phyloP scores from a whole-genome alignment of 2,329 filamentous ascomycete genomes.

The Claviceps arundinis region DNA sequence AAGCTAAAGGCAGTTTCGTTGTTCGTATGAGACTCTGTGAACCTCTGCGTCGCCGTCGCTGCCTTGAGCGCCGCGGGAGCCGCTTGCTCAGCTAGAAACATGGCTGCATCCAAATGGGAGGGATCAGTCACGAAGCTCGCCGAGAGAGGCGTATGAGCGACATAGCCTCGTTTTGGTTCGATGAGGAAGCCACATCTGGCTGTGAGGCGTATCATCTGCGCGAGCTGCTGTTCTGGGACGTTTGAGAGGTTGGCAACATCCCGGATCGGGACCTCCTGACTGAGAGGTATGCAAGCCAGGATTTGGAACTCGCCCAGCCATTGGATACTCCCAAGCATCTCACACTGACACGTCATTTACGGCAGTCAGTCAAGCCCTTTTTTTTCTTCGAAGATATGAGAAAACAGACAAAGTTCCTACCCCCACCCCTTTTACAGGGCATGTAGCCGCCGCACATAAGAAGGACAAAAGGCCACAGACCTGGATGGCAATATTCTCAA shows the following conservation, averaged over 20 bases:
- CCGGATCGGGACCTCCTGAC: slow-evolving; percentile 19
- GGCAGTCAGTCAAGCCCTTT: neutral
- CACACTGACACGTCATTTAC: neutral
- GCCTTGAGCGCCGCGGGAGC: slow-evolving; percentile 2
- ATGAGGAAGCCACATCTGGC: slow-evolving; percentile 4
- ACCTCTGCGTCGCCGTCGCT: neutral
- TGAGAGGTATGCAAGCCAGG: slow-evolving; percentile 29
- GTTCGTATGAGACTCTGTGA: neutral
- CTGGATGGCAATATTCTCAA: slow-evolving; percentile 2
- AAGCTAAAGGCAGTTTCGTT: slow-evolving; percentile 2
- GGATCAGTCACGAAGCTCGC: slow-evolving; percentile 1
- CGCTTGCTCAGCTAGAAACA: slow-evolving; percentile 2
- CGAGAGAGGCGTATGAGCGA: slow-evolving; percentile 6
- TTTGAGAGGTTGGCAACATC: slow-evolving; percentile 28
- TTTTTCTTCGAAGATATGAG: neutral
- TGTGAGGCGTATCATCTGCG: slow-evolving; percentile 17
- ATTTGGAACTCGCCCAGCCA: slow-evolving; percentile 29
- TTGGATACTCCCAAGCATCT: neutral
- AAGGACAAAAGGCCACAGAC: neutral
- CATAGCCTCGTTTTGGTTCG: neutral
- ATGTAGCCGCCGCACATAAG: neutral
- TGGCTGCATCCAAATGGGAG: slow-evolving; percentile 4
- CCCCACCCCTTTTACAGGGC: neutral
- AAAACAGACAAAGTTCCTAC: neutral
- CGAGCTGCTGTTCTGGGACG: slow-evolving; percentile 24